Percentiles rank a stretch among this genome's conserved stretches.
These are phyloP conservation scores for Apostasia shenzhenica DNA, from an alignment of 106 monocot genomes.

Conservation along the genomic window DNA sequence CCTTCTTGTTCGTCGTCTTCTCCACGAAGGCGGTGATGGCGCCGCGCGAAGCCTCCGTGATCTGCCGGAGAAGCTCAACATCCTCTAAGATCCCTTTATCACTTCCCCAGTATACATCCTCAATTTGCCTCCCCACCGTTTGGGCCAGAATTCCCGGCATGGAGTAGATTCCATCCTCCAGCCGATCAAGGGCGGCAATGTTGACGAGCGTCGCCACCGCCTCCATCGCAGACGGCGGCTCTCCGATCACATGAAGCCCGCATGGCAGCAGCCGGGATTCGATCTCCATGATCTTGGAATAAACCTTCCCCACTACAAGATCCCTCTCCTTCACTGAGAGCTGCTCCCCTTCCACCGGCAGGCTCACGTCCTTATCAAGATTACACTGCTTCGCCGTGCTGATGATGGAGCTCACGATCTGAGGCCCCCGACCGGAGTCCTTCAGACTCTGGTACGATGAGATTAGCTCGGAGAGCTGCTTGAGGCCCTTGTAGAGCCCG, in stretches of 20 bases:
- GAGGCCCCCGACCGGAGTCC: conserved; percentile 56
- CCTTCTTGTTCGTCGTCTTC: conserved; percentile 44
- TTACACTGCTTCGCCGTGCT: conserved; percentile 71
- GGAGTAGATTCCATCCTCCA: conserved; percentile 54
- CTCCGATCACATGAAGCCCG: conserved; percentile 69
- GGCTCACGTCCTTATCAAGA: conserved; percentile 59
- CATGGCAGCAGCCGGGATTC: conserved; percentile 65
- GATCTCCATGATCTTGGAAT: conserved; percentile 82
- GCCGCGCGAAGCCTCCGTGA: conserved; percentile 57
- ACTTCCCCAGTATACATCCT: conserved; percentile 63
- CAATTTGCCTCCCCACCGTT: conserved; percentile 47
- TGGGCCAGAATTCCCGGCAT: conserved; percentile 48
- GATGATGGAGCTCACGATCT: conserved; percentile 63
- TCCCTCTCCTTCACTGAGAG: conserved; percentile 33
- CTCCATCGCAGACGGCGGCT: conserved; percentile 61
- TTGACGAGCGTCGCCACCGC: conserved; percentile 62
- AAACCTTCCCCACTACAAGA: conserved; percentile 53
- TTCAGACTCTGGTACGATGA: conserved; percentile 68
- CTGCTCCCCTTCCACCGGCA: conserved; percentile 47
- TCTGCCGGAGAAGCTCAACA: conserved; percentile 53
- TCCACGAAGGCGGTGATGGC: conserved; percentile 49
- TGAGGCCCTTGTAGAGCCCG: conserved; percentile 70
- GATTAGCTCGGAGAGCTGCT: conserved; percentile 67
- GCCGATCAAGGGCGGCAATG: conserved; percentile 60
- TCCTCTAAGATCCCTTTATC: conserved; percentile 47